Evolutionary conservation across 2,329 filamentous ascomycete genomes (phyloP), one percentile per base, ranked within the genome.

Genomic region (Aaosphaeria arxii): DNA sequence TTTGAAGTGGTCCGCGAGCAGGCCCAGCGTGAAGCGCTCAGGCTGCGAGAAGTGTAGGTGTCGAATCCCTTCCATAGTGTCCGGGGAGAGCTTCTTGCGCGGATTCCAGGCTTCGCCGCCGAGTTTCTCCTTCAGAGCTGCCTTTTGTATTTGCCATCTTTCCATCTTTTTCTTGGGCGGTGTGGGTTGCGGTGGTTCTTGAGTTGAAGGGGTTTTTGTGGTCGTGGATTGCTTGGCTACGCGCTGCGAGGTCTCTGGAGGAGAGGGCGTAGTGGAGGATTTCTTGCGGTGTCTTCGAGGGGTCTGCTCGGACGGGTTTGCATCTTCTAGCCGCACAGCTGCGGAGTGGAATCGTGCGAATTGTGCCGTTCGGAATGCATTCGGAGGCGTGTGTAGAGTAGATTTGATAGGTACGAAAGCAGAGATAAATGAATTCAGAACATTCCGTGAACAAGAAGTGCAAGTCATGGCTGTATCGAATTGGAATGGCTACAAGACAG

Each of bases 21-120:
- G 79, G 11, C 79, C 71, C 1, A 88, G 95, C 4, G 86, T 88
- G 73, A 91, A 96, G 48, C 80, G 78, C 2, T 87, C 79, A 0
- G 92, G 90, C 53, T 90, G 86, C 58, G 90, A 85, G 29, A 80
- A 75, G 68, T 96, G 84, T 32, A 99, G 77, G 17, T 88, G 86
- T 39, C 91, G 85, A 58, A 99, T 95, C 39, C 91, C 91, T n/a
- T 88, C 86, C 31, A 96, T 77, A 1, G 91, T 90, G 69, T 97
- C 92, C 0, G 94, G 94, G 0, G 94, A 97, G 7, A 99, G 79
- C 49, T 86, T 86, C 71, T 95, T 96, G 43, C 82, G 80, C 30
- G 94, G 92, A 30, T 80, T 79, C 91, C 92, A 99, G 7, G 86
- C 74, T 36, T 73, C 84, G 6, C 86, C 81, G 1, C 83, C 83